Evolutionary conservation across 441 rosid species (phyloP).

Genomic region (Pelargonium myrrhifolium): DNA sequence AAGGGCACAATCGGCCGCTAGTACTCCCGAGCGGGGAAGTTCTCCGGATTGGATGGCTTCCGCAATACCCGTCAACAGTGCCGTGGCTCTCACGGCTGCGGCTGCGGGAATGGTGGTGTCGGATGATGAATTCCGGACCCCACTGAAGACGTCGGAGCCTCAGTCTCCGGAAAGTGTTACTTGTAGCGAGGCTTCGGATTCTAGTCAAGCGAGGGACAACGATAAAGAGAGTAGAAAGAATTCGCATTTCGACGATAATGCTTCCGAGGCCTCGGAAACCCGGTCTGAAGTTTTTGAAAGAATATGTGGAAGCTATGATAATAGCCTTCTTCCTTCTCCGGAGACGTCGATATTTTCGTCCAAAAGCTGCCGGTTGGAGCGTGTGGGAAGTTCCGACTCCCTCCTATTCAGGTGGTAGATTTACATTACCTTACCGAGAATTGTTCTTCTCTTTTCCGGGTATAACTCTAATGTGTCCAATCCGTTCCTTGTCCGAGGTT

Average conservation of each 20-base stretch:
- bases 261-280: slow-evolving; percentile 60
- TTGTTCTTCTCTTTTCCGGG: too few species aligned
- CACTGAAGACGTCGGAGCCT: slow-evolving; percentile 43
- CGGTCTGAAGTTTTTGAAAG: slow-evolving; percentile 49
- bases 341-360: slow-evolving; percentile 39
- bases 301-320: slow-evolving; percentile 42
- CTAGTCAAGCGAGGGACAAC: slow-evolving; percentile 47
- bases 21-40: slow-evolving; percentile 33
- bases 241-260: slow-evolving; percentile 48
- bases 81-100: slow-evolving; percentile 65
- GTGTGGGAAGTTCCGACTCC: slow-evolving; percentile 63
- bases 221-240: slow-evolving; percentile 51
- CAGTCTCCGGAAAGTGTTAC: slow-evolving; percentile 56
- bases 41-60: slow-evolving; percentile 54
- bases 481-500: too few species aligned
- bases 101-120: slow-evolving; percentile 59
- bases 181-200: slow-evolving; percentile 68
- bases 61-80: slow-evolving; percentile 78
- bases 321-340: slow-evolving; percentile 49
- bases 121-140: slow-evolving; percentile 44
- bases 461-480: too few species aligned
- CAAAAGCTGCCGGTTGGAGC: slow-evolving; percentile 45
- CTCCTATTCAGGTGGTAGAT: slow-evolving; percentile 56
- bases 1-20: slow-evolving; percentile 27
- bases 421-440: not conserved